These are phyloP conservation scores for Lipomyces mesembrius DNA, from an alignment of 805 yeast species.

Conservation along the genomic window DNA sequence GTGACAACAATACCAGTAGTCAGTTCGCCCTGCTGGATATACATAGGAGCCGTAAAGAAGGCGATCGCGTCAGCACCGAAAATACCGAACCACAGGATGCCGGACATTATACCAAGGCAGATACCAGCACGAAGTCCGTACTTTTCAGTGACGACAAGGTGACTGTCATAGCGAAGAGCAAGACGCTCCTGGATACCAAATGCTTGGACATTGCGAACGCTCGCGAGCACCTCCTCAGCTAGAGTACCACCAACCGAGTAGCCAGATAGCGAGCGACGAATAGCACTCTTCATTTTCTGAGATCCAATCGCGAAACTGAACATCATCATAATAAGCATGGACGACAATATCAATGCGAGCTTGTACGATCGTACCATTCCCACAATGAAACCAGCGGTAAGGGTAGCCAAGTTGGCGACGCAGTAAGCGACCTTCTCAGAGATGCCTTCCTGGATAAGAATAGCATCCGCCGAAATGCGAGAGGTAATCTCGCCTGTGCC, in stretches of 20 bases:
- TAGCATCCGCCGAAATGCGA: slow-evolving; percentile 51
- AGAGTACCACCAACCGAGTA: slow-evolving; percentile 42
- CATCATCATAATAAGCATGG: slow-evolving; percentile 45
- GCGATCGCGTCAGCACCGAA: slow-evolving; percentile 42
- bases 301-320: slow-evolving; percentile 36
- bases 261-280: slow-evolving; percentile 27
- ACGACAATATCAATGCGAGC: slow-evolving; percentile 47
- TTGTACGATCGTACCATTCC: slow-evolving; percentile 49
- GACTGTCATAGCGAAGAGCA: slow-evolving; percentile 44
- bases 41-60: slow-evolving; percentile 41
- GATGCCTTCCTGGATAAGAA: slow-evolving; percentile 51
- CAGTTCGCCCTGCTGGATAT: slow-evolving; percentile 35
- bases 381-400: slow-evolving; percentile 49
- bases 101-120: slow-evolving; percentile 43
- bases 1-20: slow-evolving; percentile 37
- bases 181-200: slow-evolving; percentile 50
- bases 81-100: slow-evolving; percentile 37
- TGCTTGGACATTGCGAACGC: slow-evolving; percentile 51
- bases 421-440: slow-evolving; percentile 51
- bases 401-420: slow-evolving; percentile 49
- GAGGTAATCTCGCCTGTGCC: slow-evolving; percentile 53
- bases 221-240: slow-evolving; percentile 51
- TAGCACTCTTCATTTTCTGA: slow-evolving; percentile 37
- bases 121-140: slow-evolving; percentile 34
- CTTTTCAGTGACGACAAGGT: slow-evolving; percentile 41